phyloP scores from a whole-genome alignment of 306 rosid species.

The Neltuma alba region DNA sequence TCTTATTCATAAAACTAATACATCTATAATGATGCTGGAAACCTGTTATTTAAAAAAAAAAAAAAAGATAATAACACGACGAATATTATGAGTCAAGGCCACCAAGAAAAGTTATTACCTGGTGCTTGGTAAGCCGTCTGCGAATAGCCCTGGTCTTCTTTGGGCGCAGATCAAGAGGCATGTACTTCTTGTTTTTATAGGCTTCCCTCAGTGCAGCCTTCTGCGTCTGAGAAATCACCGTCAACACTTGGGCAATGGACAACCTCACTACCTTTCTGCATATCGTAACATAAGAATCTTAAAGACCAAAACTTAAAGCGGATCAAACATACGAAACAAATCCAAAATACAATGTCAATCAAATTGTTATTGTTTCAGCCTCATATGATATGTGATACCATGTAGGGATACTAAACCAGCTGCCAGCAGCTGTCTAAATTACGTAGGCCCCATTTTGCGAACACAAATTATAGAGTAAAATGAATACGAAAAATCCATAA shows the following conservation, averaged over 20 bases:
- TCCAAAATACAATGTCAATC: neutral
- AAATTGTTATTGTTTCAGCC: neutral
- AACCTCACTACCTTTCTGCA: conserved; percentile 53
- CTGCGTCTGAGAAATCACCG: conserved; percentile 88
- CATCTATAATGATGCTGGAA: neutral
- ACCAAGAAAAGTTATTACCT: conserved; percentile 43
- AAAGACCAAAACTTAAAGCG: neutral
- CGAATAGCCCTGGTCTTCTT: conserved; percentile 93
- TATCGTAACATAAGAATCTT: neutral
- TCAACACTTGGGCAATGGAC: conserved; percentile 81
- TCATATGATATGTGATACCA: neutral
- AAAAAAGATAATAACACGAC: neutral
- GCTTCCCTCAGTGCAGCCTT: conserved; percentile 80
- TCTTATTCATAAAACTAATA: too few relatives aligned
- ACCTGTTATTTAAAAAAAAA: neutral
- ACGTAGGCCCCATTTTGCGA: neutral
- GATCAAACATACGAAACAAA: neutral
- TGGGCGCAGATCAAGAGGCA: conserved; percentile 41
- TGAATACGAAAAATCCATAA: too few relatives aligned
- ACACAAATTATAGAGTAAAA: too few relatives aligned
- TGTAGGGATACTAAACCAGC: too few relatives aligned
- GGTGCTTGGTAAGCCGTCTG: conserved; percentile 88
- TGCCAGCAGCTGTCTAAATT: too few relatives aligned
- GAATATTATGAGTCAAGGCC: neutral
- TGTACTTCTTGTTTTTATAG: conserved; percentile 76